phyloP scores from a whole-genome alignment of 306 rosid genomes.

The Arachis hypogaea region DNA sequence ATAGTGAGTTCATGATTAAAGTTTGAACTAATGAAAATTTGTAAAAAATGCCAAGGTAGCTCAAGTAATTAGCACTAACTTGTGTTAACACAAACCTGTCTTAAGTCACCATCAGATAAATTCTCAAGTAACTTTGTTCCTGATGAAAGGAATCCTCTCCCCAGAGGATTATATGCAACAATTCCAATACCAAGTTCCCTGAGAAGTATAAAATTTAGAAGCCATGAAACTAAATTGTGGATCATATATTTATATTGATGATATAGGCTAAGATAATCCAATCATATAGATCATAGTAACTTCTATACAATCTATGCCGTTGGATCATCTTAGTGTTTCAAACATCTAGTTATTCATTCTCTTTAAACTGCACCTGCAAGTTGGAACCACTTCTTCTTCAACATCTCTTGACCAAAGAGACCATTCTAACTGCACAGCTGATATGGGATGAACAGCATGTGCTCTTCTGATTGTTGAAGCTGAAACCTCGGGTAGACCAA shows the following conservation, averaged over 20 bases:
- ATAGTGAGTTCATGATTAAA: not conserved
- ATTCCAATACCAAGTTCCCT: constrained; percentile 72
- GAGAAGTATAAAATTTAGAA: constrained; percentile 3
- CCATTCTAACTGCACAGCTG: constrained; percentile 4
- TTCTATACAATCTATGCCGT: no score
- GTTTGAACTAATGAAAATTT: not conserved
- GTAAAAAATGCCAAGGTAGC: not conserved
- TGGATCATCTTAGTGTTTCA: no score
- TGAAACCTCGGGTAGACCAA: constrained; percentile 69
- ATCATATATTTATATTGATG: not conserved
- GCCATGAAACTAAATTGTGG: not conserved
- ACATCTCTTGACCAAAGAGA: no score
- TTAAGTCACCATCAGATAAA: constrained; percentile 41
- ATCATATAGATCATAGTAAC: no score
- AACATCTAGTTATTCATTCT: no score
- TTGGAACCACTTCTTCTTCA: no score
- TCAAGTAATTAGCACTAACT: no score
- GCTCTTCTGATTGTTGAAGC: constrained; percentile 76
- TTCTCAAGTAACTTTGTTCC: constrained; percentile 51
- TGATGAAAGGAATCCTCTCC: constrained; percentile 64
- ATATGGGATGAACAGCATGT: constrained; percentile 69
- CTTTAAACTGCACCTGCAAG: no score
- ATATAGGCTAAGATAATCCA: no score
- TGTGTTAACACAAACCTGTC: constrained; percentile 51
- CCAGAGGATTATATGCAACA: constrained; percentile 71